phyloP scores from a whole-genome alignment of 2,329 filamentous ascomycete species.

The Aspergillus clavatus region DNA sequence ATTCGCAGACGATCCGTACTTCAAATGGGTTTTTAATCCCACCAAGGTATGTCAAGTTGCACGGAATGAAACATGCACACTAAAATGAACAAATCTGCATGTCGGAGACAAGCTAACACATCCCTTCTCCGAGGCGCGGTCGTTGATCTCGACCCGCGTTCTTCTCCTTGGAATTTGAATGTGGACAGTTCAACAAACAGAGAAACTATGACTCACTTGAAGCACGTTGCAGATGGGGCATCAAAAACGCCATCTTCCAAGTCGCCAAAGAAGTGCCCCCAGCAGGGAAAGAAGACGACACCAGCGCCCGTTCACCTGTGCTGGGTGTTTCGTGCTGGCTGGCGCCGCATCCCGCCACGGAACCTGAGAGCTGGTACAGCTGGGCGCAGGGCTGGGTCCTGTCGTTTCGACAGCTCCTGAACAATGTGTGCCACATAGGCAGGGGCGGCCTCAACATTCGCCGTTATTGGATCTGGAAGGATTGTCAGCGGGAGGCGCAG shows the following conservation, averaged over 20 bases:
- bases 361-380: conserved; percentile 57
- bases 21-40: conserved; percentile 60
- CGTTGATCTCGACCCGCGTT: conserved; percentile 10
- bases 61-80: neutral
- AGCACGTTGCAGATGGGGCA: conserved; percentile 67
- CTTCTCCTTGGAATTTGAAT: conserved; percentile 5
- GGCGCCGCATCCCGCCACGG: conserved; percentile 48
- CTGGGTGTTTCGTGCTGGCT: conserved; percentile 74
- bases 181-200: conserved; percentile 51
- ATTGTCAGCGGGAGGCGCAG: conserved; percentile 61
- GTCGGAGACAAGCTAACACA: conserved; percentile 16
- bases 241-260: conserved; percentile 66
- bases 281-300: neutral
- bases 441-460: conserved; percentile 62
- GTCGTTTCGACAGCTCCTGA: conserved; percentile 59
- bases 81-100: neutral
- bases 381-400: conserved; percentile 61
- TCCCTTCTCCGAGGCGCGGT: conserved; percentile 16
- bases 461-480: conserved; percentile 72
- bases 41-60: conserved; percentile 44
- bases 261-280: conserved; percentile 58
- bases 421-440: conserved; percentile 61
- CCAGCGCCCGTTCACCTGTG: conserved; percentile 40
- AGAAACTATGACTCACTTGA: conserved; percentile 60
- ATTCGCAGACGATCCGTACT: conserved; percentile 64